Conservation (phyloP, 2,329 filamentous ascomycete genomes). For the Sclerotinia borealis region DNA sequence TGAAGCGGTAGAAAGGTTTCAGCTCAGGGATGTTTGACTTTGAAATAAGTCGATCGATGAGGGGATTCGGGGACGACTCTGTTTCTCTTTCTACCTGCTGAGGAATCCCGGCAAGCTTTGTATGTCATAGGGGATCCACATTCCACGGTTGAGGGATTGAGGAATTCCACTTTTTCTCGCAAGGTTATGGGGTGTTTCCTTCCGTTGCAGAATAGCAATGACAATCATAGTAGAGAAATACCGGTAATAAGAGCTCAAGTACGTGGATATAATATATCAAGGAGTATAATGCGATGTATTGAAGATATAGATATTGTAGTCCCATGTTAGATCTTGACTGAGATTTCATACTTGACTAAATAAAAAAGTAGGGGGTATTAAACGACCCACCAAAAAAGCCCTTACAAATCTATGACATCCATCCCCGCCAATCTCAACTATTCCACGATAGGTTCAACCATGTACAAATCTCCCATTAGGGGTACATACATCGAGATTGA, state of each 20-base stretch:
- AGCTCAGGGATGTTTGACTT: not conserved
- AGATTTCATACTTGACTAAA: not conserved
- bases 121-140: not conserved
- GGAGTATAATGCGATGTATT: not conserved
- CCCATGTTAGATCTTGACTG: not conserved
- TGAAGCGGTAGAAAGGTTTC: conserved; percentile 1
- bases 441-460: not conserved
- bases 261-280: not conserved
- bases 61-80: not conserved
- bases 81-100: too few species aligned
- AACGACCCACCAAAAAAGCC: not conserved
- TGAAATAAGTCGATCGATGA: not conserved
- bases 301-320: not conserved
- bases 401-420: not conserved
- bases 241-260: not conserved
- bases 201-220: not conserved
- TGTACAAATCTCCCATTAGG: not conserved
- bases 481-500: not conserved
- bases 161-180: not conserved
- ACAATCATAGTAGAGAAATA: not conserved
- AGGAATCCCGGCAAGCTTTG: too few species aligned
- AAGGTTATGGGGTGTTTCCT: not conserved
- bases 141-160: conserved; percentile 1
- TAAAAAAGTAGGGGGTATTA: not conserved
- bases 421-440: not conserved